A percentile compares a stretch with the other conserved stretches of the same genome.
Conservation (phyloP, 805 yeast species). For the Babjeviella inositovora region DNA sequence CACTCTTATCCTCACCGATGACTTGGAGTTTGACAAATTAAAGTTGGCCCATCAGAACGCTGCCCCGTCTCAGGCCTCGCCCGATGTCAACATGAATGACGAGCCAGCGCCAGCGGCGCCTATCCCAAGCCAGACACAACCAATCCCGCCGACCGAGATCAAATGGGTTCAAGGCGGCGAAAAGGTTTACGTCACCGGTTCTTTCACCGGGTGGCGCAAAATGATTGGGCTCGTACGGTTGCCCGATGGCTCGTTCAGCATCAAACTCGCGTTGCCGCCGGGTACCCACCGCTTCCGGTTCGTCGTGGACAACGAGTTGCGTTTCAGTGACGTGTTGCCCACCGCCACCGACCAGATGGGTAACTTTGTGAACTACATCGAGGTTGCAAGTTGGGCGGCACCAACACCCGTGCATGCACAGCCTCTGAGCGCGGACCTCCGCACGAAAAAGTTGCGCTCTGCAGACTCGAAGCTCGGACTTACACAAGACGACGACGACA, state of each 20-base stretch:
- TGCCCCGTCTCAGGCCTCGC: too few relatives aligned
- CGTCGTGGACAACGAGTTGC: slow-evolving; percentile 83
- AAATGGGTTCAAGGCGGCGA: slow-evolving; percentile 96
- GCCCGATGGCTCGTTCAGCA: slow-evolving; percentile 37
- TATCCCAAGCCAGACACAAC: too few relatives aligned
- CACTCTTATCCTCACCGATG: slow-evolving; percentile 57
- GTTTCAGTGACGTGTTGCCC: slow-evolving; percentile 81
- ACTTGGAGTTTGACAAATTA: slow-evolving; percentile 36
- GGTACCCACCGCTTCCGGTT: slow-evolving; percentile 91
- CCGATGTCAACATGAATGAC: too few relatives aligned
- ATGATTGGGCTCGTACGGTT: slow-evolving; percentile 73
- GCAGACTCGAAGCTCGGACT: slow-evolving; percentile 49
- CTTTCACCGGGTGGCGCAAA: slow-evolving; percentile 96
- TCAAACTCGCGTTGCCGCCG: slow-evolving; percentile 64
- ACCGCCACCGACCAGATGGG: slow-evolving; percentile 97
- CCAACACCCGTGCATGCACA: slow-evolving; percentile 1
- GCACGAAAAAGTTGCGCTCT: slow-evolving; percentile 12
- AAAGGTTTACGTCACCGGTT: slow-evolving; percentile 91
- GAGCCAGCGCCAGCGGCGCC: too few relatives aligned
- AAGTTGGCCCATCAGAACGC: slow-evolving; percentile 14
- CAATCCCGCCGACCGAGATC: slow-evolving; percentile 57
- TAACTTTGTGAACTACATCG: slow-evolving; percentile 83
- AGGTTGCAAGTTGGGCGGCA: slow-evolving; percentile 29
- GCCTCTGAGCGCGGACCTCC: slow-evolving; percentile 2
- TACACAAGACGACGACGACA: slow-evolving; percentile 58